Base-by-base conservation (phyloP, 2,329 filamentous ascomycete genomes). In the Aspergillus sp. region DNA sequence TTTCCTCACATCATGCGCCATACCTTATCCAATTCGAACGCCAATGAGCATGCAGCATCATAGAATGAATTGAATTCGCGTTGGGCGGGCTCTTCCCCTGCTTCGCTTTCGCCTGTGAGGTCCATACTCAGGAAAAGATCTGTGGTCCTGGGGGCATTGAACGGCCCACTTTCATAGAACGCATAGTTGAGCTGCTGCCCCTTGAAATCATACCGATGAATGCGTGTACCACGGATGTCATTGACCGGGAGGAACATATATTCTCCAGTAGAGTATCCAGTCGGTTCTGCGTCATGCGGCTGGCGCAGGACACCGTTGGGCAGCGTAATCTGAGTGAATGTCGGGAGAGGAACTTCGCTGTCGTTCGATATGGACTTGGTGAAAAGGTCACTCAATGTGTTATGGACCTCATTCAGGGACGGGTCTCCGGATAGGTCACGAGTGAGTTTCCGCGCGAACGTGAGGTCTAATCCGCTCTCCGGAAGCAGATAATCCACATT, bases 401-500 rank as follows among this genome's bases (percentile, higher is more conserved):
- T 36, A 20, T 25, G 50, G 42, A 25, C 44, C 38, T 25, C 53
- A 31, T 36, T 50, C 4, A 19, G 41, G 29, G 46, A 23, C 25
- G 25, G 25, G 3, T 50, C 54, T 3, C 49, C 32, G 5, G 66
- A 57, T 23, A 73, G 48, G 16, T 73, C 63, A 5, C 59, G 63
- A 44, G 66, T 64, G 17, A 70, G 45, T 14, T 58, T 68, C 38
- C 66, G 66, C 2, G 67, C 71, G 49, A 75, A 75, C 13, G 71
- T 72, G 38, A 75, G 61, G 52, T 75, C 72, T 29, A 71, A 51
- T 2, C 65, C 57, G 23, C 63, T 67, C 52, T 75, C 72, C 1
- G 72, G 72, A 13, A 75, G 60, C 25, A 75, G 61, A 53, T 72
- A 71, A 49, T 75, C 72, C 14, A 71, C 63, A 34, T 60, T 64